Evolutionary conservation across 805 yeast genomes (phyloP), one percentile per base, ranked within the genome.

Genomic region (Suhomyces kilbournensis): DNA sequence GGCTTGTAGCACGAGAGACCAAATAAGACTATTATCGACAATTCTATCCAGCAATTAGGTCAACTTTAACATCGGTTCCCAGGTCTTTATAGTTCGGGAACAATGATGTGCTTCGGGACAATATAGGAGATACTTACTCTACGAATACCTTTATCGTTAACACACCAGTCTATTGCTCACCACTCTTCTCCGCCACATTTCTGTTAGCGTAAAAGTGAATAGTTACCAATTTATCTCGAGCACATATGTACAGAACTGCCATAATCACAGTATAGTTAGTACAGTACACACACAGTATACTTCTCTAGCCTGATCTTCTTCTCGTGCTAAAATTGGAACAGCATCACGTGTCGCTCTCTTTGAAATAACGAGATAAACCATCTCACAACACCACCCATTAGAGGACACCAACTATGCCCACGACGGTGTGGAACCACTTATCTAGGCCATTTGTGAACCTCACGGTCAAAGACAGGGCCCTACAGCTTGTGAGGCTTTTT

Each of bases 401-500:
- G 9, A 17, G 20, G 42, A 38, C 42, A 17, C 14, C 14, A 38
- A 17, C 20, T 19, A 38, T 38, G 42, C 42, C 42, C 42, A 38
- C 42, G 20, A 38, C 42, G 14, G 42, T 38, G 42, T 38, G 42
- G 42, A 38, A 42, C 12, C 45, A 42, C 9, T 22, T 54, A 10
- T n/a, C 25, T 3, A 8, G 26, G 17, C 61, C 71, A 2, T 68
- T 70, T 51, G 42, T 32, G 7, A 61, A 62, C 56, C 66, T 70
- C n/a, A 53, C 67, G 7, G 30, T 58, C 10, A 61, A 59, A 40
- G 74, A 66, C 22, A 55, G 61, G 28, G 38, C 57, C 2, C 60
- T 74, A 22, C 70, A 64, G 53, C 23, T 57, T 9, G 45, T 65
- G 23, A 58, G 78, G 32, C 54, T 72, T 26, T 39, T 56, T 4